Base-by-base conservation (phyloP, 805 yeast species). In the Schwanniomyces pseudopolymorphus region DNA sequence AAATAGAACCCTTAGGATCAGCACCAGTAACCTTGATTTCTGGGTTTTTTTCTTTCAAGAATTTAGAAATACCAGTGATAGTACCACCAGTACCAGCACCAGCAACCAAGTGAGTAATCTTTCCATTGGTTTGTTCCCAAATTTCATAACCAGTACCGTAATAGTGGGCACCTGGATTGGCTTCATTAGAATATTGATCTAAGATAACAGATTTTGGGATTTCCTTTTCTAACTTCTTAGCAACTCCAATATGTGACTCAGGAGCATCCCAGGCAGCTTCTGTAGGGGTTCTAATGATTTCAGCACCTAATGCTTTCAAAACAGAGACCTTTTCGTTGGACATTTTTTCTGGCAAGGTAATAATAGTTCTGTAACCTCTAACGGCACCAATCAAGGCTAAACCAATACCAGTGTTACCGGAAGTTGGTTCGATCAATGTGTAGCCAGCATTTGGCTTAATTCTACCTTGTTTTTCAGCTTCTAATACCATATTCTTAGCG, bases 61-160 rank as follows among this genome's bases (percentile, higher is more conserved):
- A 94, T 49, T 76, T 76, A 3, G 96, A 80, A 24, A 90, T 90
- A 46, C 99, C 99, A n/a, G 96, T 75, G 39, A 92, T 89, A 1
- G 99, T 94, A 47, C 99, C 99, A 69, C 96, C 96, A 47, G 96
- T 88, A 70, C 96, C 96, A 6, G 96, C 96, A 65, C 96, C 96
- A 33, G 96, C 96, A 45, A 89, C 86, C 39, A 89, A 74, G 50
- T 84, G 89, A 45, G 81, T 81, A 44, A 89, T 74, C 49, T 83
- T 78, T 28, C 91, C 88, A 21, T 76, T 67, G 13, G 92, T 79
- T 68, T 88, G 96, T 50, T 83, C 81, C 83, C 90, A 87, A 58
- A 88, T 88, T 69, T 88, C 96, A 52, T 70, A 81, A 46, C 96
- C 96, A 19, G 96, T 88, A 44, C 91, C 90, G 59, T 75, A 78